Percentiles rank a stretch among this genome's conserved stretches.
These are phyloP conservation scores for Colletotrichum magnum DNA, from an alignment of 2,329 filamentous ascomycete genomes.

Conservation along the genomic window DNA sequence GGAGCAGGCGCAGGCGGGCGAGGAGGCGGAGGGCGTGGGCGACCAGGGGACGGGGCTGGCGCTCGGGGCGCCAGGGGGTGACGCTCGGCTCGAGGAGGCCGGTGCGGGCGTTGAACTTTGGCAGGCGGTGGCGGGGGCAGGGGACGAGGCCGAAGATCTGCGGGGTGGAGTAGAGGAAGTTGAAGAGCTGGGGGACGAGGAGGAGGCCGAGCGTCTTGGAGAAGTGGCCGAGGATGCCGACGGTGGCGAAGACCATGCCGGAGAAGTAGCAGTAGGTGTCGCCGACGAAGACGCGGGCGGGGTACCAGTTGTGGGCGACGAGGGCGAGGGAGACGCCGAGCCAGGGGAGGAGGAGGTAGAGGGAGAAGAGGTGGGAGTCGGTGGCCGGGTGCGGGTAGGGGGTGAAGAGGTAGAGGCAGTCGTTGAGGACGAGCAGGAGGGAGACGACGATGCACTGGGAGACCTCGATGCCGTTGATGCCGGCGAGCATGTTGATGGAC, in stretches of 20 bases:
- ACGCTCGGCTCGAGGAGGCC: slow-evolving; percentile 90
- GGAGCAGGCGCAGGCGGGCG: slow-evolving; percentile 72
- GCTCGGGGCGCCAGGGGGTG: slow-evolving; percentile 78
- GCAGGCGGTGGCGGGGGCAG: slow-evolving; percentile 92
- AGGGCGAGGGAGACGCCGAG: slow-evolving; percentile 91
- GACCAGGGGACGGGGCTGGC: slow-evolving; percentile 77
- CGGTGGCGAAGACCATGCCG: slow-evolving; percentile 98
- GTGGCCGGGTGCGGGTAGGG: slow-evolving; percentile 93
- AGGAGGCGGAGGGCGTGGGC: slow-evolving; percentile 77
- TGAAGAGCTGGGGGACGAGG: slow-evolving; percentile 94
- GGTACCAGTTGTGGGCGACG: slow-evolving; percentile 94
- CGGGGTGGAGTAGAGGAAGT: slow-evolving; percentile 93
- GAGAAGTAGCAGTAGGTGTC: slow-evolving; percentile 99
- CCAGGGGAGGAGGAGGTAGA: slow-evolving; percentile 95
- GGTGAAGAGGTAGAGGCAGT: slow-evolving; percentile 86
- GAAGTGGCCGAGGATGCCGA: slow-evolving; percentile 97
- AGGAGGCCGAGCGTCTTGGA: slow-evolving; percentile 95
- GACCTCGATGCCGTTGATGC: slow-evolving; percentile 99
- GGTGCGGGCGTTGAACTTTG: slow-evolving; percentile 87
- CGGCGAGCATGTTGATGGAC: slow-evolving; percentile 99
- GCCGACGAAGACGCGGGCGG: slow-evolving; percentile 93
- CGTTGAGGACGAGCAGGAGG: slow-evolving; percentile 85
- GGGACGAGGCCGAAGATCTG: slow-evolving; percentile 92
- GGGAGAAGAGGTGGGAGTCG: slow-evolving; percentile 94
- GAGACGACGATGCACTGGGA: slow-evolving; percentile 94